Evolutionary conservation across 129 eudicot genomes (phyloP), one percentile per base, ranked within the genome.

Genomic region (Chrysanthemum makinoi): DNA sequence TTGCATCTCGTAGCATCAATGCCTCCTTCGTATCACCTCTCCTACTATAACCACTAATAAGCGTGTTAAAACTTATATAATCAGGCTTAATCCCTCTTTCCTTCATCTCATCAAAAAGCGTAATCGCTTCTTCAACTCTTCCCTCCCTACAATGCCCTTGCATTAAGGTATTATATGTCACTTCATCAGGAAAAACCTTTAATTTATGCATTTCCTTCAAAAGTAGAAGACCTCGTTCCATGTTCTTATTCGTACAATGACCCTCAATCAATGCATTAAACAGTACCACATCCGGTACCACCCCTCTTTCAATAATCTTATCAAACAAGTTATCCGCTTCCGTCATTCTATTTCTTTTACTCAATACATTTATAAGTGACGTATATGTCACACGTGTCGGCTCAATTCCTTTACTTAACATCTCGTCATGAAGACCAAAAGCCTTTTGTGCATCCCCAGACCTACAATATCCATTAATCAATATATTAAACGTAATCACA

Each of bases 21-120:
- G 97, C 97, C 74, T 80, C 88, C 65, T 83, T 72, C 82, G 80
- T 67, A 72, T 90, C 84, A 63, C 97, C 97, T 73, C 85, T 83
- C 83, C 78, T 80, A 48, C 91, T 85, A 77, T 83, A 87, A 49
- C 97, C 95, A 70, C 95, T 81, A 65, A 90, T 80, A 53, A 87
- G 76, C 1, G 95, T 90, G 59, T 83, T 87, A 72, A 77, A 90
- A 50, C 84, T 90, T 39, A 87, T 82, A 75, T 49, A 79, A 80
- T 87, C 95, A 4, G 91, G 91, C 65, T 68, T 30, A 77, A 90
- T 85, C 72, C 91, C 97, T 76, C 82, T 78, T 60, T 61, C 67
- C 66, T 77, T 85, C 97, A 90, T 90, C 80, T 85, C 87, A 30
- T 81, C 82, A 46, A 87, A 77, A 81, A 87, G 76, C 72, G 2